Percentiles rank a stretch among this genome's conserved stretches.
Conservation (phyloP, 805 yeast species). For the Candida wancherniae region DNA sequence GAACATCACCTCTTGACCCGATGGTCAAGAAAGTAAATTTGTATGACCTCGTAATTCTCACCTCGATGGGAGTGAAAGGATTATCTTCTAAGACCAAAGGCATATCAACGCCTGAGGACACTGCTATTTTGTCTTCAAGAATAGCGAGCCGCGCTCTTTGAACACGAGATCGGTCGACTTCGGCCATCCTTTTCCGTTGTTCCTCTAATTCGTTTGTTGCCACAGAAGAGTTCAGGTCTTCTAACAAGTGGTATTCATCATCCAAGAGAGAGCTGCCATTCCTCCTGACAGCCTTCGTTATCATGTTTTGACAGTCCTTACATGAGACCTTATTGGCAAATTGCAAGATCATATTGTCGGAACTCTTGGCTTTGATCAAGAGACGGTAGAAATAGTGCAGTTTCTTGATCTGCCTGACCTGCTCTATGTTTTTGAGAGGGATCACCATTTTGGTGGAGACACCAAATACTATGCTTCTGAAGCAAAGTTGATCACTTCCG, state of each 20-base stretch:
- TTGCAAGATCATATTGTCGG: constrained; percentile 73
- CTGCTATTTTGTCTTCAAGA: constrained; percentile 61
- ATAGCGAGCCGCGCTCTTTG: constrained; percentile 59
- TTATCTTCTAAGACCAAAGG: constrained; percentile 68
- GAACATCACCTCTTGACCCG: constrained; percentile 96
- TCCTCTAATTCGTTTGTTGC: constrained; percentile 4
- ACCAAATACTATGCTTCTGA: constrained; percentile 75
- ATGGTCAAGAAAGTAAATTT: constrained; percentile 74
- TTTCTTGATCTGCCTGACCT: constrained; percentile 40
- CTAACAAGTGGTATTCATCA: constrained; percentile 6
- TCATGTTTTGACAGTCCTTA: constrained; percentile 63
- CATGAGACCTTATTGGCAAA: constrained; percentile 60
- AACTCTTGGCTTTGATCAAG: constrained; percentile 64
- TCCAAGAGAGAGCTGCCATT: constrained; percentile 38
- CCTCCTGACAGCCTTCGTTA: constrained; percentile 30
- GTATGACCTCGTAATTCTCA: constrained; percentile 50
- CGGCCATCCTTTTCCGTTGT: constrained; percentile 4
- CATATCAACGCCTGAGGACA: constrained; percentile 56
- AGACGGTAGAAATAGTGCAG: constrained; percentile 52
- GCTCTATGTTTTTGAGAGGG: constrained; percentile 71
- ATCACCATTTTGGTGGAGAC: constrained; percentile 74
- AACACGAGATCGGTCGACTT: constrained; percentile 18
- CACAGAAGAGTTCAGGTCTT: constrained; percentile 6
- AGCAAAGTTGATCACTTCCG: constrained; percentile 67
- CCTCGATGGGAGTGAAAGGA: constrained; percentile 47